phyloP scores from a whole-genome alignment of 2,329 filamentous ascomycete species.

The Aspergillus pseudoglaucus region DNA sequence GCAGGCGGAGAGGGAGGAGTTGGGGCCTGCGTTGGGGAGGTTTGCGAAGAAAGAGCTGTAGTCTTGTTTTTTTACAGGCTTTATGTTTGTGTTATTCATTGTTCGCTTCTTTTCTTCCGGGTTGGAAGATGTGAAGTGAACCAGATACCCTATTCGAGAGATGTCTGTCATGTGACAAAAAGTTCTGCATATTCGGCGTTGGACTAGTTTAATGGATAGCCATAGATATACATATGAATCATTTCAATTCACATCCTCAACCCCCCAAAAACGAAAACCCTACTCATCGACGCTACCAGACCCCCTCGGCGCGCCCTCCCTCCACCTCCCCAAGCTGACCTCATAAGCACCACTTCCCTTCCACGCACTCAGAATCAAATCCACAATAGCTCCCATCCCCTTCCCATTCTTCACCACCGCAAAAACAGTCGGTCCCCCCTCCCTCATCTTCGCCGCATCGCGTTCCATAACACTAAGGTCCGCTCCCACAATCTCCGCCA shows the following conservation, averaged over 20 bases:
- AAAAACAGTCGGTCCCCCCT: constrained; percentile 92
- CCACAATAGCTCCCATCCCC: constrained; percentile 78
- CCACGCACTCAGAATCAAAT: constrained; percentile 86
- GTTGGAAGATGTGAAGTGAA: constrained; percentile 1
- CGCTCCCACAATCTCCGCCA: constrained; percentile 83
- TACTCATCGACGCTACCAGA: constrained; percentile 30
- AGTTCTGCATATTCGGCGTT: constrained; percentile 3
- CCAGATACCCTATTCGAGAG: constrained; percentile 11
- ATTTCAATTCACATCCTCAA: not conserved
- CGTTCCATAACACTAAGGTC: constrained; percentile 91
- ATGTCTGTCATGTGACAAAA: not conserved
- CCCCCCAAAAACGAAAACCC: not conserved
- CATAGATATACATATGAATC: not conserved
- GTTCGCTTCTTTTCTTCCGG: constrained; percentile 4
- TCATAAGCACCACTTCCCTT: constrained; percentile 71
- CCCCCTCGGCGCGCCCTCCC: constrained; percentile 31
- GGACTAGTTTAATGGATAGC: not conserved
- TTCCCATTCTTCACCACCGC: constrained; percentile 93
- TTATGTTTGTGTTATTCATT: constrained; percentile 1
- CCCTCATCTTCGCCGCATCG: constrained; percentile 88
- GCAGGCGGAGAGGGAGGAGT: constrained; percentile 61
- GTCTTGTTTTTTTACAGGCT: constrained; percentile 9
- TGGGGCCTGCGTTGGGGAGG: constrained; percentile 78
- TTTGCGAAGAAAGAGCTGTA: constrained; percentile 64
- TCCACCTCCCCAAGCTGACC: constrained; percentile 39